Conservation (phyloP, 1,284 basidiomycete species). For the Rhizoctonia solani region DNA sequence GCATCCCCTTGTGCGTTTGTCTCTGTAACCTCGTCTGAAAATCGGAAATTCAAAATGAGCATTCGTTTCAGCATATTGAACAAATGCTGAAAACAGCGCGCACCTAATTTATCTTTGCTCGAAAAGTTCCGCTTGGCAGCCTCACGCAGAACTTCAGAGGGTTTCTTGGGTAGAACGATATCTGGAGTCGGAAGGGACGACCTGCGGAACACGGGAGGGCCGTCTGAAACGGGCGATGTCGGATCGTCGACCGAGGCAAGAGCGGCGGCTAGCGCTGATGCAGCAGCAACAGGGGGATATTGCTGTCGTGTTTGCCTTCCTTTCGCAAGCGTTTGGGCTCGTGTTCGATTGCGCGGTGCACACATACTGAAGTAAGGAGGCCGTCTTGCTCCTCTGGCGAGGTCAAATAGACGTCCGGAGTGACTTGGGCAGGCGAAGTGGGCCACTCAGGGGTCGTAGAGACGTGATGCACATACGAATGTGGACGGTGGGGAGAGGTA, state of each 20-base stretch:
- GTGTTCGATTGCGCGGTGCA: constrained; percentile 21
- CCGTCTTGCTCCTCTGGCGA: constrained; percentile 15
- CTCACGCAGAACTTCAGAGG: background rate
- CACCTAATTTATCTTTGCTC: no score
- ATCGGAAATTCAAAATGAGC: background rate
- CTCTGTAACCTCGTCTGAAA: background rate
- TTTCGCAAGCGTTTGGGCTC: constrained; percentile 17
- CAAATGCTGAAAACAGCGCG: no score
- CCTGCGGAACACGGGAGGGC: constrained; percentile 19
- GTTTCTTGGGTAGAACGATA: constrained; percentile 15
- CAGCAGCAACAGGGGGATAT: background rate
- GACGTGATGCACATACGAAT: constrained; percentile 5
- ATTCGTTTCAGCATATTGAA: no score
- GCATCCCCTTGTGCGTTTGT: constrained; percentile 11
- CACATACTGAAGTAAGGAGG: constrained; percentile 14
- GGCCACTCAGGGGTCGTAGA: constrained; percentile 23
- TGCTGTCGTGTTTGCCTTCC: background rate
- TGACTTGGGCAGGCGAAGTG: constrained; percentile 1
- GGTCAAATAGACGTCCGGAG: constrained; percentile 20
- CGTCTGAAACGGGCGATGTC: background rate
- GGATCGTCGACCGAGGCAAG: background rate
- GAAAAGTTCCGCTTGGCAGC: no score
- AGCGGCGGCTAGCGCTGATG: no score
- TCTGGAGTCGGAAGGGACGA: constrained; percentile 1
- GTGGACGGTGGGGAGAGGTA: background rate